These are phyloP conservation scores for Corchorus capsularis DNA, from an alignment of 345 rosid genomes.

Conservation along the genomic window DNA sequence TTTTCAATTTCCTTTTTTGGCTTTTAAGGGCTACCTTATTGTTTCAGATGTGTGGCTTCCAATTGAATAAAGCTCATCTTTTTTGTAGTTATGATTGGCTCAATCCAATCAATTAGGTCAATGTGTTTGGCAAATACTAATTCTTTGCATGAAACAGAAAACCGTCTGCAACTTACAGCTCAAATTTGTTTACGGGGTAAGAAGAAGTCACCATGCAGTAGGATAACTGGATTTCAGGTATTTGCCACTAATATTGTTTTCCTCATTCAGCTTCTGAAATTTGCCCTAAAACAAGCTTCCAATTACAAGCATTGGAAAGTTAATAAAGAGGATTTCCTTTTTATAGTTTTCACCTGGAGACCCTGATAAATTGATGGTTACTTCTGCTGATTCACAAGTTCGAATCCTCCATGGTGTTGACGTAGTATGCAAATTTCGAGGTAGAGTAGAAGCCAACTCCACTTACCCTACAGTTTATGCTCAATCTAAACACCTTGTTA, in stretches of 20 bases:
- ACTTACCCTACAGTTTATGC: background rate
- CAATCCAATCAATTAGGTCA: conserved; percentile 14
- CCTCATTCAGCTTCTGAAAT: background rate
- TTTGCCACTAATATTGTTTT: background rate
- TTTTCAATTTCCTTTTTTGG: conserved; percentile 6
- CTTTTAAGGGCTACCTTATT: background rate
- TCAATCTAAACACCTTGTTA: background rate
- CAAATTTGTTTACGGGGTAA: conserved; percentile 40
- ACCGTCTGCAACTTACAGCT: conserved; percentile 32
- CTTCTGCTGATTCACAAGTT: conserved; percentile 47
- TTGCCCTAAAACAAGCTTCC: background rate
- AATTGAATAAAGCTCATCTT: background rate
- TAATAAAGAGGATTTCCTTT: background rate
- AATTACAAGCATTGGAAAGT: conserved; percentile 10
- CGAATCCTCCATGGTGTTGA: conserved; percentile 37
- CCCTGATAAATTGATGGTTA: conserved; percentile 41
- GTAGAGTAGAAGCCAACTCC: conserved; percentile 17
- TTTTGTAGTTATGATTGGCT: background rate
- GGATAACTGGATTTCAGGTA: conserved; percentile 57
- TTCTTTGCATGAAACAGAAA: conserved; percentile 42
- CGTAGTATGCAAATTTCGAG: conserved; percentile 40
- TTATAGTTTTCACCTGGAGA: conserved; percentile 46
- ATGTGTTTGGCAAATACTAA: conserved; percentile 28
- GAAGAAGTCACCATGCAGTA: conserved; percentile 44
- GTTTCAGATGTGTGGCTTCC: background rate